A percentile compares a stretch with the other conserved stretches of the same genome.
Conservation (phyloP, 306 rosid genomes). For the Spatholobus suberectus region DNA sequence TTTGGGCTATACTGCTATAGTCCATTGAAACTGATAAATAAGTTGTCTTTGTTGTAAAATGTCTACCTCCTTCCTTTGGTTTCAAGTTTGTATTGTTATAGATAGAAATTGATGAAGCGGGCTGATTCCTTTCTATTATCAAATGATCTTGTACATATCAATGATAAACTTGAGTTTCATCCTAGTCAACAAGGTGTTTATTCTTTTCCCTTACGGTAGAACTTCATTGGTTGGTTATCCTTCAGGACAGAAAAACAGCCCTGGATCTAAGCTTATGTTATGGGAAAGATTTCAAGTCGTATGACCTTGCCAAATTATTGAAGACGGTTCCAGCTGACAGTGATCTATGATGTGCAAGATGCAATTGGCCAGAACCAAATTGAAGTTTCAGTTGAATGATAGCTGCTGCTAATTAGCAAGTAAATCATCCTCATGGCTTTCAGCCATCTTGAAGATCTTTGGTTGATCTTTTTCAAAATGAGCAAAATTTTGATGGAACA, state of each 20-base stretch:
- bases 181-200: background rate
- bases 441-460: conserved; percentile 34
- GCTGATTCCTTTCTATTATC: background rate
- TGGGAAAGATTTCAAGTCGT: conserved; percentile 90
- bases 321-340: conserved; percentile 59
- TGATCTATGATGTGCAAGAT: conserved; percentile 46
- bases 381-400: conserved; percentile 12
- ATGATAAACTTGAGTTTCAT: too few species aligned
- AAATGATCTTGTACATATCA: background rate
- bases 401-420: conserved; percentile 28
- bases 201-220: conserved; percentile 9
- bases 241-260: conserved; percentile 90
- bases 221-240: conserved; percentile 28
- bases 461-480: conserved; percentile 22
- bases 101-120: conserved; percentile 5
- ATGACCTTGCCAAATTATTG: conserved; percentile 77
- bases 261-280: conserved; percentile 82
- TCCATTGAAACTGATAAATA: background rate
- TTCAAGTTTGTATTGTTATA: conserved; percentile 12
- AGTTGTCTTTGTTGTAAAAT: conserved; percentile 19
- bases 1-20: conserved; percentile 2
- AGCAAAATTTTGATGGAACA: conserved; percentile 23
- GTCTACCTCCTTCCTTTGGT: background rate
- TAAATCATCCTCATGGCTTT: background rate
- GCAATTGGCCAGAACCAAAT: conserved; percentile 9